Evolutionary conservation across 2,329 filamentous ascomycete genomes (phyloP).

Genomic region (Talaromyces funiculosus): DNA sequence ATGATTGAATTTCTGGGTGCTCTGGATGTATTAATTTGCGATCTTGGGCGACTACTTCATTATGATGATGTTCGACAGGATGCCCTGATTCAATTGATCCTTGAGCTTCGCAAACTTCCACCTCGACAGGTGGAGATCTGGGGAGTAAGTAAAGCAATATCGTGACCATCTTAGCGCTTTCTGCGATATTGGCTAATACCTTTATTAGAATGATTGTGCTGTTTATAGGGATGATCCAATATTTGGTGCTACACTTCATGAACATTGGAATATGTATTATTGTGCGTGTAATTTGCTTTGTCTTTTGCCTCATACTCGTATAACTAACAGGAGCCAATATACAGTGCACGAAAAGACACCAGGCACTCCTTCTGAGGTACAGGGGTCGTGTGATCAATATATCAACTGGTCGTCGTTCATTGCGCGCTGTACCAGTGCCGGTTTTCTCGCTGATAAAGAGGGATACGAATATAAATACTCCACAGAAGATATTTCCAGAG

Average conservation of each 20-base stretch:
- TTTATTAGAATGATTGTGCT: not conserved
- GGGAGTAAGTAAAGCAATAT: not conserved
- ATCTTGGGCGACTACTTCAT: not conserved
- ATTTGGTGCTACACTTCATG: not conserved
- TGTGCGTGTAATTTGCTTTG: not conserved
- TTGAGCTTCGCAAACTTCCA: not conserved
- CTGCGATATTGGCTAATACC: not conserved
- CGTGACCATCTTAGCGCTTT: not conserved
- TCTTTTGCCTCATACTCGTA: not conserved
- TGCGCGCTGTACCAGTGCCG: not conserved
- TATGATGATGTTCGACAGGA: not conserved
- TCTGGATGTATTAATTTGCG: not conserved
- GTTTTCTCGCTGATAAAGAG: not conserved
- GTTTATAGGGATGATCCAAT: not conserved
- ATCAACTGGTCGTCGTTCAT: not conserved
- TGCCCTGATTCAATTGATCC: not conserved
- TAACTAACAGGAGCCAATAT: not conserved
- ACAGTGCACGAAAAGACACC: not conserved
- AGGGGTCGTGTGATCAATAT: not conserved
- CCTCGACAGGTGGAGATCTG: not conserved
- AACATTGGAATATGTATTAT: not conserved
- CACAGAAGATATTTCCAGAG: not conserved
- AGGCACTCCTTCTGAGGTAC: not conserved
- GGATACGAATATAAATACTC: not conserved
- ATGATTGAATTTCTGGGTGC: not conserved